Evolutionary conservation across 306 rosid species (phyloP), one percentile per base, ranked within the genome.

Genomic region (Vicia faba): DNA sequence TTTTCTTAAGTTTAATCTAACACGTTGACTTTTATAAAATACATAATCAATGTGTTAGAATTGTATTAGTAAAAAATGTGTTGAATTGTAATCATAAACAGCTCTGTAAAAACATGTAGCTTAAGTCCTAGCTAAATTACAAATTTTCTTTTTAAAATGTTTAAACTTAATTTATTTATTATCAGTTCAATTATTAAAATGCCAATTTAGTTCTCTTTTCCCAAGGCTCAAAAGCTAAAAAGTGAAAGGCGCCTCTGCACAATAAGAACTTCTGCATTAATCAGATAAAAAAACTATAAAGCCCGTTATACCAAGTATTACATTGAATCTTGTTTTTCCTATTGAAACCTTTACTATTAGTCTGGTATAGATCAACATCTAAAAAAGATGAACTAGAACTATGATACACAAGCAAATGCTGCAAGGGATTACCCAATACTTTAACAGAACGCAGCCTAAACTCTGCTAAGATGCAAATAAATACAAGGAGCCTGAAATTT

Each of bases 401-500:
- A 38, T 46, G 31, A 62, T 26, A 56, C 18, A 25, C 10, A 55
- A 61, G 31, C 26, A 53, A 40, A 62, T 43, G 61, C 36, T 44
- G 44, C 59, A 29, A 19, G 55, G 41, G 20, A 18, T 28, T 54
- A 69, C 53, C 66, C 38, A 39, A 62, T 61, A 50, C 57, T 23
- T 57, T 50, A 59, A 20, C 58, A 64, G 8, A 50, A 43, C 40
- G 60, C 66, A 55, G 40, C 35, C 50, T 53, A 62, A 28, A 66
- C 40, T 45, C 53, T 23, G 62, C 50, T 29, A 23, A 7, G 66
- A 28, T 59, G 51, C 26, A 13, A 43, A 48, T 57, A 13, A 35
- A 39, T 64, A 60, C 31, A 40, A 28, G 14, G 53, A 60, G 26
- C 66, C 79, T 76, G 76, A 63, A 60, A 68, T 49, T 50, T 68